Base-by-base conservation (phyloP, 2,329 filamentous ascomycete genomes). In the Aureobasidium sp. region DNA sequence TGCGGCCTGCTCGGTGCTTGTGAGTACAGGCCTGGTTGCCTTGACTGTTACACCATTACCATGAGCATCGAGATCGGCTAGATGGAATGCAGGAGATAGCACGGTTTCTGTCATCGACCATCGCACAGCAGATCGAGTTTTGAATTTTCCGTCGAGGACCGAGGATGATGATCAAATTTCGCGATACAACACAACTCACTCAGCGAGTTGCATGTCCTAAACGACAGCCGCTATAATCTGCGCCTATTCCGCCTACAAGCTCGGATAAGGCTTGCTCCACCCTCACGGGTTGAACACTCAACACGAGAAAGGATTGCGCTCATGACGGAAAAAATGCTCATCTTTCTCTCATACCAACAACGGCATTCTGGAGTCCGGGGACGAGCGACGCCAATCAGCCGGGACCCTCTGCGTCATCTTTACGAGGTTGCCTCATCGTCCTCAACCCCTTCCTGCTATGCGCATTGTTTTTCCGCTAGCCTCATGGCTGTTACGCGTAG, bases 251-350 rank as follows among this genome's bases (percentile, higher is more conserved):
- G 26, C 26, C 37, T 55, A 55, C 26, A 32, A 32, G 52, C 36
- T n/a, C n/a, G 6, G 20, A 17, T 44, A 42, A 10, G 17, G 23
- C 23, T 42, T 55, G 20, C n/a, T 23, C 34, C 36, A 34, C 26
- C 12, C 32, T 5, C 15, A 46, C 39, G 29, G 27, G 53, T 56
- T 56, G 53, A 12, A 29, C 29, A 32, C 53, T 46, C 53, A 57
- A 57, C 53, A 32, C 29, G 39, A 44, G 15, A 46, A 17, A 23
- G 17, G 23, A 42, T 26, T 36, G 39, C 39, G 53, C 39, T 29
- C n/a, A 57, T 57, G 53, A 57, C 53, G 39, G 41, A 46, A 13
- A 57, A 9, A 15, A 57, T 23, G 53, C 53, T 46, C 53, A 46
- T 46, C 27, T 57, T 44, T n/a, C n/a, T n/a, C 29, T 46, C 51